Conservation (phyloP, 78 protist species). For the Chrysochromulina parva region DNA sequence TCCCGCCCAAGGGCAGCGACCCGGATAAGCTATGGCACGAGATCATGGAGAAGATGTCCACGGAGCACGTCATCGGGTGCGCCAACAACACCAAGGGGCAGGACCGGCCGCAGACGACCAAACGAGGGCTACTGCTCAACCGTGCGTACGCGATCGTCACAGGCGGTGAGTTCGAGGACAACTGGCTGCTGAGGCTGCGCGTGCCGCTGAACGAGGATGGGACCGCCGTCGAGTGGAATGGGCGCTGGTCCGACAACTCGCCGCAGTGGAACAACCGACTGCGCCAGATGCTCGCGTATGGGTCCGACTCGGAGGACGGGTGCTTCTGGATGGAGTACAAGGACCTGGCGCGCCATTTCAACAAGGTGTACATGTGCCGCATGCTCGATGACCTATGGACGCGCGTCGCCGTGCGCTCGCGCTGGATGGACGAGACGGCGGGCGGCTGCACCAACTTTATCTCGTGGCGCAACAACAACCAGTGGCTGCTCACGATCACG, state of each 20-base stretch:
- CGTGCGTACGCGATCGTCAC: not conserved
- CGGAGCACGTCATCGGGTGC: not conserved
- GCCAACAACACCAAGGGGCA: not conserved
- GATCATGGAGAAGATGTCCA: not conserved
- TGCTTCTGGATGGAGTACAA: conserved; percentile 14
- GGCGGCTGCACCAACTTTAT: conserved; percentile 19
- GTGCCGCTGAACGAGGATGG: not conserved
- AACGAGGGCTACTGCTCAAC: not conserved
- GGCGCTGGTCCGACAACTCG: not conserved
- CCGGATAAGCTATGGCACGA: not conserved
- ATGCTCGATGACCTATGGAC: conserved; percentile 28
- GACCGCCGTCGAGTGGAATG: not conserved
- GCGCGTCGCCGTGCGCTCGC: not conserved
- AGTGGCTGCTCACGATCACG: not conserved
- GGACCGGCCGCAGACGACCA: not conserved
- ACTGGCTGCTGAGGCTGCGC: conserved; percentile 1
- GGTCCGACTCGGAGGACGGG: not conserved
- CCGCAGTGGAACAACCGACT: not conserved
- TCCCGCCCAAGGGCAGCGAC: not conserved
- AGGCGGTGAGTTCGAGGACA: conserved; percentile 4
- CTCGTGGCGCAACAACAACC: conserved; percentile 10
- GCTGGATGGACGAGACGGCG: conserved; percentile 26
- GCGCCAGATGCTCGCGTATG: not conserved
- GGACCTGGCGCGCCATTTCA: not conserved
- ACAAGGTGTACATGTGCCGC: conserved; percentile 27